These are phyloP conservation scores for Kwoniella mangroviensis DNA, from an alignment of 768 basidiomycete genomes.

Conservation along the genomic window DNA sequence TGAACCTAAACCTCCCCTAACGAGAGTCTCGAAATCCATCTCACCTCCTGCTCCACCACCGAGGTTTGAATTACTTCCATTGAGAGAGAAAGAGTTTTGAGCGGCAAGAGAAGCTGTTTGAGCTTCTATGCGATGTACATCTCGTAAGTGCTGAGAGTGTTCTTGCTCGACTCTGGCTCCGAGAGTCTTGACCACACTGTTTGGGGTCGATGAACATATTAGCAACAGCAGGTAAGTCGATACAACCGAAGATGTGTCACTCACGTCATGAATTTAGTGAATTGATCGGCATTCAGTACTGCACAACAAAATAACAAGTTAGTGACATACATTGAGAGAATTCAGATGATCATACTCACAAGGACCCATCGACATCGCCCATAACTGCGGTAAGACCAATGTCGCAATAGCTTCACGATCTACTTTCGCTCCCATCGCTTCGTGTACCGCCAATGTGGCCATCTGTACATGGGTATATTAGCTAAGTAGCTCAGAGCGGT, in stretches of 20 bases:
- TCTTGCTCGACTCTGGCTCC: constrained; percentile 88
- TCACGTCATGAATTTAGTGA: constrained; percentile 82
- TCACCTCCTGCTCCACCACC: constrained; percentile 56
- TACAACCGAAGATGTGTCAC: too few species aligned
- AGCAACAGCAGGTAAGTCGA: not conserved
- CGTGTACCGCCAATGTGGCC: constrained; percentile 86
- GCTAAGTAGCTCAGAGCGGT: too few species aligned
- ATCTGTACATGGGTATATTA: constrained; percentile 62
- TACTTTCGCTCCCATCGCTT: constrained; percentile 93
- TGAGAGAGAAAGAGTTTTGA: constrained; percentile 60
- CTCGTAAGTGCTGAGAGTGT: constrained; percentile 87
- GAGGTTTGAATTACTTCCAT: constrained; percentile 52
- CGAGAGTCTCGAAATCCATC: constrained; percentile 71
- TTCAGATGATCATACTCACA: constrained; percentile 65
- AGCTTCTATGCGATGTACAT: constrained; percentile 88
- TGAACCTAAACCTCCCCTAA: constrained; percentile 34
- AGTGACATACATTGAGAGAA: not conserved
- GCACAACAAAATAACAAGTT: too few species aligned
- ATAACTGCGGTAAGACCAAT: constrained; percentile 84
- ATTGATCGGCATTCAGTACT: constrained; percentile 66
- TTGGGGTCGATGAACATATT: not conserved
- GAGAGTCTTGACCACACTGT: constrained; percentile 59
- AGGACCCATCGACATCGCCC: constrained; percentile 97
- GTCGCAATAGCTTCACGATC: constrained; percentile 91
- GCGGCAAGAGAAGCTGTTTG: constrained; percentile 60